These are phyloP conservation scores for Coemansia sp. DNA, from an alignment of 192 early-diverging fungal genomes.

Conservation along the genomic window DNA sequence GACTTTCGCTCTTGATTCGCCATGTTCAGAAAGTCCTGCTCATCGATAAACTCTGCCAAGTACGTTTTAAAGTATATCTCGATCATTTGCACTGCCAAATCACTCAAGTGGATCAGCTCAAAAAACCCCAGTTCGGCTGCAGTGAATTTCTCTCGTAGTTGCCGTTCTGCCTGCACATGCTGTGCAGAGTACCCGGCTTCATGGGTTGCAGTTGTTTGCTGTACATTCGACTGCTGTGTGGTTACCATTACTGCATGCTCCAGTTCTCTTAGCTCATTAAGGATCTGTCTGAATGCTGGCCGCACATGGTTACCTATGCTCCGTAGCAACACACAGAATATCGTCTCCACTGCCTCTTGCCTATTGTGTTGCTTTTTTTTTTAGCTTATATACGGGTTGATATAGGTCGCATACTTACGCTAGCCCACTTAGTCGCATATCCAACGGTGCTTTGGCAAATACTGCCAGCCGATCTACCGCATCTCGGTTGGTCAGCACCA, in stretches of 20 bases:
- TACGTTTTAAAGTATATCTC: conserved; percentile 91
- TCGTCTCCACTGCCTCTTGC: conserved; percentile 67
- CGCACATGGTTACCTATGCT: conserved; percentile 60
- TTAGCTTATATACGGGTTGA: conserved; percentile 3
- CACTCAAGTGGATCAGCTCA: conserved; percentile 90
- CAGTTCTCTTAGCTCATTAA: conserved; percentile 36
- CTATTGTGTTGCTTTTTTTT: conserved; percentile 18
- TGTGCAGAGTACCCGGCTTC: conserved; percentile 51
- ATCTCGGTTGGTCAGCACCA: conserved; percentile 90
- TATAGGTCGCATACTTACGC: conserved; percentile 52
- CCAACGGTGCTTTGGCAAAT: conserved; percentile 61
- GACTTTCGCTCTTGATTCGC: conserved; percentile 89
- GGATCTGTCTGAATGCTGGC: conserved; percentile 33
- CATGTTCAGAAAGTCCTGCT: conserved; percentile 86
- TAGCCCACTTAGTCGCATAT: conserved; percentile 56
- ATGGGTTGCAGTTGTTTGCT: conserved; percentile 1
- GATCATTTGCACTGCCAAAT: conserved; percentile 91
- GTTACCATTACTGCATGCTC: conserved; percentile 23
- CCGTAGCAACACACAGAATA: conserved; percentile 75
- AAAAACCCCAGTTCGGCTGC: conserved; percentile 77
- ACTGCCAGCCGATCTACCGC: conserved; percentile 59
- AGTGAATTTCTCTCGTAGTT: conserved; percentile 46
- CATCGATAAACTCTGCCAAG: conserved; percentile 80
- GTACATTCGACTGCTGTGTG: neutral
- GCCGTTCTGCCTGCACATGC: conserved; percentile 18